Evolutionary conservation across 495 filamentous ascomycete genomes (phyloP), one percentile per base, ranked within the genome.

Genomic region (Penicillium simplicissimum): DNA sequence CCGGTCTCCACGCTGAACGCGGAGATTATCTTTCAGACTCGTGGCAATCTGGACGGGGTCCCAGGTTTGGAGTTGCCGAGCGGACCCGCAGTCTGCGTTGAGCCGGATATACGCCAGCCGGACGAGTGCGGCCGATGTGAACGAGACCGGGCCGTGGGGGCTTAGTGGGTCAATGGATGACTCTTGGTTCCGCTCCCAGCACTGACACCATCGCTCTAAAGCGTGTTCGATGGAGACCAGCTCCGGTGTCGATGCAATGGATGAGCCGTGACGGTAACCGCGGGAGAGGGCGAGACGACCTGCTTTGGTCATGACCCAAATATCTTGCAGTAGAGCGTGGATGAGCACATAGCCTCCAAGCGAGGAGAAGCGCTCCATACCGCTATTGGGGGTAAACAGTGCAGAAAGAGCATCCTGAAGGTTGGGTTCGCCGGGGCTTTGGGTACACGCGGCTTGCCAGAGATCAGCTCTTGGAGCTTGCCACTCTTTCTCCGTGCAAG

Each of bases 271-370:
- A 0, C 81, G 79, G 25, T 80, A 69, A 31, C 75, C 67, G 3
- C 75, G 77, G 31, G 80, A 83, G 0, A 76, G 70, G 0, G 81
- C 66, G 0, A 80, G 40, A 63, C 75, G 54, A 0, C 79, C 82
- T 4, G 84, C 82, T 61, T 90, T 84, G 51, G 87, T 87, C 36
- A 87, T 76, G 15, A 88, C 58, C 71, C 85, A 90, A 28, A 91
- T 89, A 48, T 88, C 84, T 62, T 91, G 88, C 14, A 89, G 79
- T 54, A 91, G 71, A 0, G 86, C 87, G 62, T 88, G 84, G 37
- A 91, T 88, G 5, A 90, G 80, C 6, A 87, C 80, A 60, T 89
- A 89, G 60, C 86, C 86, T 15, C 87, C 87, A 0, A 90, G 76
- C 0, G 86, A 85, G 8, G 87, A 87, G 36, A 76, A 75, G 13